These are phyloP conservation scores for Urochloa ruziziensis DNA, from an alignment of 176 grass and related monocot species.

Conservation along the genomic window DNA sequence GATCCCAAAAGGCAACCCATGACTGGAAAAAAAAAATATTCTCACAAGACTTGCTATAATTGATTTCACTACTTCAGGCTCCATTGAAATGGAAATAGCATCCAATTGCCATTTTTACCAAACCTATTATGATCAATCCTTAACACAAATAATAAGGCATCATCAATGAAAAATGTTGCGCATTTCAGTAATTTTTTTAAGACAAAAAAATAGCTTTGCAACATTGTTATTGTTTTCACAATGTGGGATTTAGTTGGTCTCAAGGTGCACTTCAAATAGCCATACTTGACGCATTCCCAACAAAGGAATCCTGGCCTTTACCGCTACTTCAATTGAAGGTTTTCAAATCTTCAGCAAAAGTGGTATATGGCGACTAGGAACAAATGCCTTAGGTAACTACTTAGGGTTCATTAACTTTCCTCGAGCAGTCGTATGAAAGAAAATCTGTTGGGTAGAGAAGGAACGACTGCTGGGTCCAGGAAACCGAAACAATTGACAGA, in stretches of 20 bases:
- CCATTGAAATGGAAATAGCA: background rate
- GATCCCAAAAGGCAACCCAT: background rate
- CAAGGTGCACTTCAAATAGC: background rate
- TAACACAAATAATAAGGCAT: background rate
- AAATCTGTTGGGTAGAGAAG: no score
- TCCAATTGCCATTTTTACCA: background rate
- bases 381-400: background rate
- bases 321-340: background rate
- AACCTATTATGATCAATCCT: background rate
- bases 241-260: background rate
- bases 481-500: no score
- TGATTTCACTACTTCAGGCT: background rate
- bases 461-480: no score
- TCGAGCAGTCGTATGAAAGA: no score
- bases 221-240: background rate
- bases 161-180: background rate
- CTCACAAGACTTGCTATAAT: background rate
- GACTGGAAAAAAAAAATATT: background rate
- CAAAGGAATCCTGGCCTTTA: background rate
- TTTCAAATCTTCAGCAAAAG: background rate
- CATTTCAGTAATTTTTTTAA: background rate
- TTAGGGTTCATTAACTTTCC: no score
- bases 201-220: background rate
- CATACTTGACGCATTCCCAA: background rate
- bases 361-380: background rate